Conservation (phyloP, 2,329 filamentous ascomycete species). For the Botrytis deweyae region DNA sequence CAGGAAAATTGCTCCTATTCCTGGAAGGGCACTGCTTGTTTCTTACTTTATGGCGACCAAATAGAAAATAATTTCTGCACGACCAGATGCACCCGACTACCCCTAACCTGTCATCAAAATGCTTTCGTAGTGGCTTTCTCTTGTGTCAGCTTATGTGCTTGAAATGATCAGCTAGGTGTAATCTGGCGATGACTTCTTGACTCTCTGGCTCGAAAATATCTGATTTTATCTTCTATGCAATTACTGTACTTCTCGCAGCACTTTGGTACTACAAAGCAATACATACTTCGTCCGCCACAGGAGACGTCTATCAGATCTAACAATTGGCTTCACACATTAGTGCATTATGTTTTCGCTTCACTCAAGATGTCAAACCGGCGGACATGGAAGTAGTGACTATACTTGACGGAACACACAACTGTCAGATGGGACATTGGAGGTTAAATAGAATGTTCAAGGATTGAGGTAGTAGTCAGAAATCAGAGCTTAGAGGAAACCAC, state of each 20-base stretch:
- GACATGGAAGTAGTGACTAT: not conserved
- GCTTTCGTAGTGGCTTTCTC: no score
- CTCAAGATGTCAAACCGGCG: not conserved
- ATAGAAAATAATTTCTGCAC: not conserved
- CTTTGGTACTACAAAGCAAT: not conserved
- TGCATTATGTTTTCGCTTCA: not conserved
- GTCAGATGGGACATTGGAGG: not conserved
- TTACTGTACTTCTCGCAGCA: no score
- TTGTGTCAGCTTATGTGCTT: not conserved
- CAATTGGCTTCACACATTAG: not conserved
- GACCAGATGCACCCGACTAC: not conserved
- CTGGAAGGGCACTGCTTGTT: no score
- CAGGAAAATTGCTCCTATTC: accelerated
- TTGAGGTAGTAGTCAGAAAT: not conserved
- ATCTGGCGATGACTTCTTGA: not conserved
- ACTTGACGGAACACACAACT: not conserved
- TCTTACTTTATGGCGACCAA: no score
- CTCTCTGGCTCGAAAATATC: not conserved
- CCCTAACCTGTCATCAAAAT: not conserved
- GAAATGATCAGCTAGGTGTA: not conserved
- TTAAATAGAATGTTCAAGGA: not conserved
- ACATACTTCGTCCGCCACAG: not conserved
- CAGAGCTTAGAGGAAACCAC: not conserved
- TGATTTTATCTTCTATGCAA: no score
- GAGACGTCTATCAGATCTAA: not conserved